A percentile compares a stretch with the other conserved stretches of the same genome.
These are phyloP conservation scores for Apiospora pterosperma DNA, from an alignment of 2,329 filamentous ascomycete genomes.

Conservation along the genomic window DNA sequence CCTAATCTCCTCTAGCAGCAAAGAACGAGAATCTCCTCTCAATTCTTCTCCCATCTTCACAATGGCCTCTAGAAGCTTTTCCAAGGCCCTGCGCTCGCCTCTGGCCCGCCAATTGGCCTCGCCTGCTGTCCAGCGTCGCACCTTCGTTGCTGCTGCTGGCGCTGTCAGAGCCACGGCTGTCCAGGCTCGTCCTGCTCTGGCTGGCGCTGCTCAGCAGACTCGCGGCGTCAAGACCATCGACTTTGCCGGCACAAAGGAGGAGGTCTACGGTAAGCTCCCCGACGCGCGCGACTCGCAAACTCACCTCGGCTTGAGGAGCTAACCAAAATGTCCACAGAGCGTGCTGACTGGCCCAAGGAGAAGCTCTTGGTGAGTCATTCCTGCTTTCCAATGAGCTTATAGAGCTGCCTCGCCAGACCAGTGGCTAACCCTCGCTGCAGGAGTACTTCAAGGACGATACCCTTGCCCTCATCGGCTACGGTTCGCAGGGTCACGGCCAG, in stretches of 20 bases:
- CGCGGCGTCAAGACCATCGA: conserved; percentile 98
- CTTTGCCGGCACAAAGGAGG: conserved; percentile 94
- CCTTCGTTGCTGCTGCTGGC: conserved; percentile 58
- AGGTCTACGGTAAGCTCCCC: conserved; percentile 73
- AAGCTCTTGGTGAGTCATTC: conserved; percentile 80
- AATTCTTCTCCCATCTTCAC: conserved; percentile 36
- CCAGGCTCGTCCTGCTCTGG: conserved; percentile 41
- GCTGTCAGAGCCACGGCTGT: conserved; percentile 50
- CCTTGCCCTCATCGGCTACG: conserved; percentile 97
- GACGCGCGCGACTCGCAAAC: background rate
- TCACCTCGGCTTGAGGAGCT: conserved; percentile 7
- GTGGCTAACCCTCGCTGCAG: conserved; percentile 40
- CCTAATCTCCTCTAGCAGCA: conserved; percentile 15
- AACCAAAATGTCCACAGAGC: conserved; percentile 59
- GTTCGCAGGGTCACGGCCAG: conserved; percentile 96
- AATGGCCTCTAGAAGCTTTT: conserved; percentile 78
- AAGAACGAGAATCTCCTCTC: conserved; percentile 16
- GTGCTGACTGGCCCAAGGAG: conserved; percentile 96
- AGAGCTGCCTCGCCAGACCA: conserved; percentile 9
- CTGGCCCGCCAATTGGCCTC: conserved; percentile 62
- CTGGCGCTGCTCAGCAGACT: conserved; percentile 57
- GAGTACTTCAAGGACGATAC: conserved; percentile 99
- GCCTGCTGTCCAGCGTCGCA: conserved; percentile 59
- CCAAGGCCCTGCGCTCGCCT: conserved; percentile 62
- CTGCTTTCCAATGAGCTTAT: background rate